Base-by-base conservation (phyloP, 164 flowering plant genomes). In the Piper longum region DNA sequence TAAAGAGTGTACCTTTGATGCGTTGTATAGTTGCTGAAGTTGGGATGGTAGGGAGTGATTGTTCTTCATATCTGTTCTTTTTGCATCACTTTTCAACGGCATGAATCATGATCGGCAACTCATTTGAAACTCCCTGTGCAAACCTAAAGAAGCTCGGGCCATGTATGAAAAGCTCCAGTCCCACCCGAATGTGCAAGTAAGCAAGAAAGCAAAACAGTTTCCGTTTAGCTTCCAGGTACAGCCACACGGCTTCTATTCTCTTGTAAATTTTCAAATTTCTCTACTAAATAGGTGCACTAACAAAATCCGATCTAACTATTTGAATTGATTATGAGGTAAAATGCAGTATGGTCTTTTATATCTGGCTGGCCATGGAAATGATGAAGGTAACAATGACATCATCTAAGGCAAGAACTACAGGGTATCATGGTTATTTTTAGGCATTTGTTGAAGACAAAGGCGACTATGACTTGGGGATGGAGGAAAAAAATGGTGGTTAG, bases 121-220 rank as follows among this genome's bases (percentile, higher is more conserved):
- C 36, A 26, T 55, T 26, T 64, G 65, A 59, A 16, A 52, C 48
- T 62, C 43, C 4, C 14, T 41, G 56, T 70, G 63, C 82, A 91
- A 95, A 80, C 41, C 78, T 62, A 74, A 80, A 48, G 84, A 81
- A 67, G 98, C 98, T 61, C 76, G 77, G 64, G 62, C 39, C 3
- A 87, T 91, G 89, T 91, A 91, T 68, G 92, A 91, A 79, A 91
- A 73, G 77, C 98, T 89, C 57, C 84, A 79, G 68, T 70, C 84
- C 51, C 98, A 91, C 71, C 90, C 96, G 62, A 89, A 75, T 77
- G 77, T 70, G 64, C 59, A 65, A 77, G 92, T 91, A 65, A 84
- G 83, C 76, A 91, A 86, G 81, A 78, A 73, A 71, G 98, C 98
- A 9, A 77, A 72, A 65, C 85, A 85, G 44, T 79, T 89, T 64